Base-by-base conservation (phyloP, 2,329 filamentous ascomycete species). In the Trichoderma atroviride region DNA sequence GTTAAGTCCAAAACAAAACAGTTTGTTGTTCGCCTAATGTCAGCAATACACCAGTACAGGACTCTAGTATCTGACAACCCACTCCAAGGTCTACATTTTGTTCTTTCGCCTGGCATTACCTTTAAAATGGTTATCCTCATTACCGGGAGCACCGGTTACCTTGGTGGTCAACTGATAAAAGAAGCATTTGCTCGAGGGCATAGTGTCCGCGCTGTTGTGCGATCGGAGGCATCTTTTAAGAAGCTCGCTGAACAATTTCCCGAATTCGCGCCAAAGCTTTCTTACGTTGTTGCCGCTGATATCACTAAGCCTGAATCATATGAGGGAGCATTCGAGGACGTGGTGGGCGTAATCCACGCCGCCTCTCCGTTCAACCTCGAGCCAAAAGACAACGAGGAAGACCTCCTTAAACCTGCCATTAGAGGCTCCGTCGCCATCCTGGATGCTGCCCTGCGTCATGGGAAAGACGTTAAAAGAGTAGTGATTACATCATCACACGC, bases 351-450 rank as follows among this genome's bases (percentile, higher is more conserved):
- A 5, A 35, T 62, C 1, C 59, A 62, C 13, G n/a, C 59, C 22
- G 59, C 59, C 14, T 62, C 59, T 37, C 59, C 59, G 7, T 62
- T 62, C n/a, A 62, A 62, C 22, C 22, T 62, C 5, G 29, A 62
- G 14, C 59, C 43, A 19, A 62, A 62, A 31, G 50, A 62, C n/a
- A 62, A 62, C 6, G 43, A 62, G n/a, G 59, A 62, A 62, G 59
- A 62, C 33, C 31, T 62, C 10, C 59, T 62, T 9, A 35, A 52
- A n/a, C 59, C 59, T n/a, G 59, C 59, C 2, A 62, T 62, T 14
- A 22, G 10, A n/a, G 59, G 29, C 7, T 62, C 59, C 6, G 29
- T 62, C 19, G 59, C 59, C 19, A 62, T 62, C 7, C 22, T 62
- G 6, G 59, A 62, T 33, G 59, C 59, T 16, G 43, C 59, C 19